phyloP scores from a whole-genome alignment of 148 eudicot genomes.

The Rhododendron vialii region DNA sequence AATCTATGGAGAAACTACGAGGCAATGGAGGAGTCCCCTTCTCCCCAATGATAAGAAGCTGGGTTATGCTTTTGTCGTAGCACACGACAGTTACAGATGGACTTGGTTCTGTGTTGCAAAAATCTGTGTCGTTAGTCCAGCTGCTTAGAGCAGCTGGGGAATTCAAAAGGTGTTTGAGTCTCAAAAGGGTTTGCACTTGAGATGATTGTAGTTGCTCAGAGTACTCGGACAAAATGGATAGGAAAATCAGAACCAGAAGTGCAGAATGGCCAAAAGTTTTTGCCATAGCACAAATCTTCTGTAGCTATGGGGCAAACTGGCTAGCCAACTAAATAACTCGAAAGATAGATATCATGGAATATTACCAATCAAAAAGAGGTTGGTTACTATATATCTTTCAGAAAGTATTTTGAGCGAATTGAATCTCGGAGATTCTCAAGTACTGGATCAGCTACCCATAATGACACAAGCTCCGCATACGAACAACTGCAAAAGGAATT shows the following conservation, averaged over 20 bases:
- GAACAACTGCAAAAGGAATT: not conserved
- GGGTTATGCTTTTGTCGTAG: conserved; percentile 67
- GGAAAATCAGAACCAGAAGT: conserved; percentile 25
- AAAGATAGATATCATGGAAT: not conserved
- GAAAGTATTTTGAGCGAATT: not conserved
- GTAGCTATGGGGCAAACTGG: not conserved
- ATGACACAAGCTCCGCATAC: not conserved
- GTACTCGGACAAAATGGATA: conserved; percentile 18
- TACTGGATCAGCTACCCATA: not conserved
- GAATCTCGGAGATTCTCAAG: not conserved
- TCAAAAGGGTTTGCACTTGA: conserved; percentile 57
- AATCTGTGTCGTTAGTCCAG: conserved; percentile 59
- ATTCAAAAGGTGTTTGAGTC: conserved; percentile 50
- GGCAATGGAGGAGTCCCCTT: conserved; percentile 41
- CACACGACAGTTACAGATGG: conserved; percentile 62
- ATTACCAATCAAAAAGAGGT: not conserved
- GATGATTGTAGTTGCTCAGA: conserved; percentile 53
- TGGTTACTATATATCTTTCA: not conserved
- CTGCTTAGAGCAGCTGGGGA: conserved; percentile 42
- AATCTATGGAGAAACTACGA: conserved; percentile 54
- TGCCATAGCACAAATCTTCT: conserved; percentile 24
- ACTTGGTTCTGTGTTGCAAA: conserved; percentile 62
- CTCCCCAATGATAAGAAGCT: conserved; percentile 60
- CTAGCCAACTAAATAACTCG: not conserved
- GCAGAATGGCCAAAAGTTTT: conserved; percentile 5